phyloP scores from a whole-genome alignment of 140 eudicot species.

The Senecio squalidus region DNA sequence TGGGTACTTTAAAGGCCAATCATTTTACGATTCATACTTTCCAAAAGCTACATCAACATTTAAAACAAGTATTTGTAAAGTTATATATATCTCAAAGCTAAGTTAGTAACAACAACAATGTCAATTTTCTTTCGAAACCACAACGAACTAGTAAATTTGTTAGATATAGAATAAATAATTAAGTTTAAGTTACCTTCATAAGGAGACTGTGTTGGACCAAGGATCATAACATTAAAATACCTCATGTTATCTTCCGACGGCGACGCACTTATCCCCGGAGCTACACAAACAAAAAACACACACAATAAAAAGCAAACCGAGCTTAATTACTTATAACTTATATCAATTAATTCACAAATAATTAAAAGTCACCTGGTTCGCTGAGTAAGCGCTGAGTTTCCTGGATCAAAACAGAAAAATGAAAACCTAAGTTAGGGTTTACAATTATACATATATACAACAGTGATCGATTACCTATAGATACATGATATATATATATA shows the following conservation, averaged over 20 bases:
- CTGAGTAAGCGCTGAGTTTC: constrained; percentile 68
- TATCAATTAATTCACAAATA: neutral
- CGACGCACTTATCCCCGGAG: constrained; percentile 70
- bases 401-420: constrained; percentile 31
- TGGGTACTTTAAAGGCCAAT: neutral
- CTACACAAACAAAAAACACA: constrained; percentile 25
- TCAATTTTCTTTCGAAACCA: no score
- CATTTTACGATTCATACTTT: neutral
- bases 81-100: neutral
- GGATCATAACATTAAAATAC: constrained; percentile 61
- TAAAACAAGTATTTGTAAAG: neutral
- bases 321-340: constrained; percentile 2
- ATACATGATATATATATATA: neutral
- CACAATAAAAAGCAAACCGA: neutral
- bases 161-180: no score
- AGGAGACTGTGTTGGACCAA: constrained; percentile 69
- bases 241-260: constrained; percentile 72
- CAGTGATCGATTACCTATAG: constrained; percentile 13
- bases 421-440: constrained; percentile 27
- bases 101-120: neutral
- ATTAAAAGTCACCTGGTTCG: constrained; percentile 49
- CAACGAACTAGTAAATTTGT: no score
- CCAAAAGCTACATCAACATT: neutral
- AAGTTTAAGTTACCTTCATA: constrained; percentile 46
- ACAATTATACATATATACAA: constrained; percentile 5